phyloP scores from a whole-genome alignment of 352 stramenopile species.

The Globisporangium yorkense region DNA sequence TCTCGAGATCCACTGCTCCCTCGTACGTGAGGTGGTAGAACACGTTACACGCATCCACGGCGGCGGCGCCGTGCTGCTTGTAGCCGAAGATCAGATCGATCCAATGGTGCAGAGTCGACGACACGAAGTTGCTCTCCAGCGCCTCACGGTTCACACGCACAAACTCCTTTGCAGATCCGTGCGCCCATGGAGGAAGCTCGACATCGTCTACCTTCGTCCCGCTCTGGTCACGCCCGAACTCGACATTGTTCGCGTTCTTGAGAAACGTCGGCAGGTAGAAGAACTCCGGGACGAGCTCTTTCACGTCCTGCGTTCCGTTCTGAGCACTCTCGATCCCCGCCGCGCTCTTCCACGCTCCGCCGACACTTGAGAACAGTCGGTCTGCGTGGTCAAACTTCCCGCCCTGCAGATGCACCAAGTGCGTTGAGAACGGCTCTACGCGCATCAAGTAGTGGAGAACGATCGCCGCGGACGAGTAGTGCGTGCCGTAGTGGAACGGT shows the following conservation, averaged over 20 bases:
- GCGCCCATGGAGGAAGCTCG: conserved; percentile 91
- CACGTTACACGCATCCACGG: conserved; percentile 94
- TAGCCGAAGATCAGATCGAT: conserved; percentile 98
- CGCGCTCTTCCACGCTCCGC: conserved; percentile 88
- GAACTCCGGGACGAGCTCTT: conserved; percentile 98
- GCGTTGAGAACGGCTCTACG: conserved; percentile 93
- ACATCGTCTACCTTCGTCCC: conserved; percentile 89
- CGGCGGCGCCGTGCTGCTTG: conserved; percentile 92
- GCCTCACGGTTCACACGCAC: conserved; percentile 93
- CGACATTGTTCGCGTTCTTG: conserved; percentile 93
- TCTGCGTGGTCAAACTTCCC: conserved; percentile 98
- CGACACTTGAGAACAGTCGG: conserved; percentile 94
- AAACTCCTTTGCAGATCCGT: conserved; percentile 92
- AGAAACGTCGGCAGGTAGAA: conserved; percentile 96
- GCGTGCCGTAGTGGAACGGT: conserved; percentile 95
- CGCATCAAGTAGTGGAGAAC: conserved; percentile 97
- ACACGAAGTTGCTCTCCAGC: conserved; percentile 95
- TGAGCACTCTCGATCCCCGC: conserved; percentile 55
- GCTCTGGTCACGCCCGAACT: conserved; percentile 90
- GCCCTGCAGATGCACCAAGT: conserved; percentile 93
- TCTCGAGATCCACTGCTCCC: conserved; percentile 95
- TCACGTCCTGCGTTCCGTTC: conserved; percentile 93
- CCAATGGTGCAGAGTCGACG: conserved; percentile 95
- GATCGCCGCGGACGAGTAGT: conserved; percentile 90
- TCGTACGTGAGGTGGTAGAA: conserved; percentile 99